Evolutionary conservation across 768 basidiomycete species (phyloP).

Genomic region (Phylloporus rhodoxanthus): DNA sequence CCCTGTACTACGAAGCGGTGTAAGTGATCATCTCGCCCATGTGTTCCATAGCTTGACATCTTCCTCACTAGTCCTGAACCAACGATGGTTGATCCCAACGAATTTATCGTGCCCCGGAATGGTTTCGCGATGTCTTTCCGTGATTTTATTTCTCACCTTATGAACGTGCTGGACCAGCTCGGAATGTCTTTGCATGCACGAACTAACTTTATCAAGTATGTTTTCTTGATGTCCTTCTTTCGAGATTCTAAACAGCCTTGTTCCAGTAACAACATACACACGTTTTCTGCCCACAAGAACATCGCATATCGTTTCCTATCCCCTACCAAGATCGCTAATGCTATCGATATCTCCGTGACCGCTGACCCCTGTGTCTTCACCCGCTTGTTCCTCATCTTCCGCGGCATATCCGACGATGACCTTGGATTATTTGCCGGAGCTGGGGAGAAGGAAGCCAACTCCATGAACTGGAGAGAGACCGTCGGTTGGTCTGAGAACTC

Average conservation of each 20-base stretch:
- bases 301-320: constrained; percentile 87
- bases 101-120: constrained; percentile 76
- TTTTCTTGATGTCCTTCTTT: constrained; percentile 8
- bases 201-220: constrained; percentile 75
- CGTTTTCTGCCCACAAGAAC: constrained; percentile 74
- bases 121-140: constrained; percentile 80
- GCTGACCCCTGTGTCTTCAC: constrained; percentile 77
- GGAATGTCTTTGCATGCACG: constrained; percentile 80
- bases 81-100: constrained; percentile 66
- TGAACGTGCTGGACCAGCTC: constrained; percentile 76
- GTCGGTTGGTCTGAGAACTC: constrained; percentile 79
- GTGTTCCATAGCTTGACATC: neutral
- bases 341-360: constrained; percentile 84
- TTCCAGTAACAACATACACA: constrained; percentile 65
- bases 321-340: constrained; percentile 72
- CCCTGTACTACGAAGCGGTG: constrained; percentile 84
- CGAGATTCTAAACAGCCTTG: neutral
- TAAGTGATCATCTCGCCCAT: constrained; percentile 33
- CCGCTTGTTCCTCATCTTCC: constrained; percentile 80
- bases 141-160: constrained; percentile 76
- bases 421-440: constrained; percentile 66
- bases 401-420: constrained; percentile 78
- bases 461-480: constrained; percentile 73
- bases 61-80: constrained; percentile 61
- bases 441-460: constrained; percentile 82